Evolutionary conservation across 2,329 filamentous ascomycete genomes (phyloP).

Genomic region (Cryphonectria carpinicola): DNA sequence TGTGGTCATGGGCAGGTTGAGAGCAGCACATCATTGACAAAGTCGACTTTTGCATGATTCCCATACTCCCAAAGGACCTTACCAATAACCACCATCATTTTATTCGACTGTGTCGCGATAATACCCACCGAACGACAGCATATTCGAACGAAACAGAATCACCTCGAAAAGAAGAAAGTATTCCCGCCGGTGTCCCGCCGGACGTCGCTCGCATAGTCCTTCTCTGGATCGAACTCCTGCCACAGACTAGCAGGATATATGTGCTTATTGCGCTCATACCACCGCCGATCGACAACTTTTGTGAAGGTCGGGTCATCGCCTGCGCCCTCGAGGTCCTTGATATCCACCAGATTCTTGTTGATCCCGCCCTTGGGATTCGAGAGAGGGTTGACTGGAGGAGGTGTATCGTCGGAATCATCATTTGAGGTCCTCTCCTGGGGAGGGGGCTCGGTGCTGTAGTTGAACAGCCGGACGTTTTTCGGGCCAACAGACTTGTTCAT

Average conservation of each 20-base stretch:
- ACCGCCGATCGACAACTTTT: slow-evolving; percentile 93
- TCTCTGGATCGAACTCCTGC: slow-evolving; percentile 91
- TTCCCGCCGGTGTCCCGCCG: slow-evolving; percentile 88
- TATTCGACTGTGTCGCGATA: too few relatives aligned
- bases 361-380: slow-evolving; percentile 43
- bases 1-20: slow-evolving; percentile 32
- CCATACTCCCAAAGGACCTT: background rate
- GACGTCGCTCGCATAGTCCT: slow-evolving; percentile 78
- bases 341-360: slow-evolving; percentile 46
- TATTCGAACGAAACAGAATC: slow-evolving; percentile 25
- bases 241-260: slow-evolving; percentile 96
- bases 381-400: slow-evolving; percentile 39
- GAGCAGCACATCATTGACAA: slow-evolving; percentile 13
- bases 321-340: slow-evolving; percentile 71
- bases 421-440: slow-evolving; percentile 24
- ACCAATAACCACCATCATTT: background rate
- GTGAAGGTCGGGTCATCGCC: slow-evolving; percentile 79
- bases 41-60: background rate
- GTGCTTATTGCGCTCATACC: slow-evolving; percentile 98
- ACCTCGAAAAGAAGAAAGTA: slow-evolving; percentile 80
- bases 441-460: slow-evolving; percentile 64
- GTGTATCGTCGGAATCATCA: slow-evolving; percentile 7
- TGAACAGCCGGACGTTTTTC: slow-evolving; percentile 74
- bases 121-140: background rate
- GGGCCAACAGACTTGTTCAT: slow-evolving; percentile 82